Base-by-base conservation (phyloP, 441 rosid species). In the Aquilaria agallochum region DNA sequence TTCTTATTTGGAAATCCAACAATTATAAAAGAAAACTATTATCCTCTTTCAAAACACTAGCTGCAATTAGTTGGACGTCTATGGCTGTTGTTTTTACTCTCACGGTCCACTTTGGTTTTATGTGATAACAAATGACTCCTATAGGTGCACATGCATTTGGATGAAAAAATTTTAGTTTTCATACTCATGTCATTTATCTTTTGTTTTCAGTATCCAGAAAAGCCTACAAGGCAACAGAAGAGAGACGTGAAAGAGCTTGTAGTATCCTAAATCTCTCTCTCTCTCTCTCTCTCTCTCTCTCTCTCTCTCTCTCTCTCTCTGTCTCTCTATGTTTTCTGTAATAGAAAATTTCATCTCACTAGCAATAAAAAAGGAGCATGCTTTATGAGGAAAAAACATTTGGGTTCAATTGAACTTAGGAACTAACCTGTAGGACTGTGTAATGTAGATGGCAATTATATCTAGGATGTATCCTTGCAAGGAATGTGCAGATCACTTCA, bases 401-500 rank as follows among this genome's bases (percentile, higher is more conserved):
- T 55, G 59, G 31, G n/a, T 14, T 5, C 13, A 50, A 44, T 49
- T 54, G 31, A 20, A 15, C 20, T 10, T 52, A 30, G 33, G 58
- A 56, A 53, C 55, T 11, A 50, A 59, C 57, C 57, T 54, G 68
- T 15, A 6, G 54, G 46, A 56, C 56, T 63, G 57, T 62, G 27
- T 63, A 30, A 2, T 73, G 68, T 83, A 91, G 99, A 94, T 94
- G 97, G 77, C 83, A 20, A 94, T 94, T 76, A 68, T 94, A 76
- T 87, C 96, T 59, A 80, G 97, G 60, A 83, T 91, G 83, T 94
- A 94, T 72, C 97, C 96, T 66, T 91, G 99, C 81, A 82, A 84
- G 80, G 94, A 91, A 74, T 94, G 97, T 68, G 97, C 99, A 0
- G 95, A 87, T 75, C 99, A 94, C 76, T 94, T 91, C 58, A 87